phyloP scores from a whole-genome alignment of 768 basidiomycete species.

The Serendipita indica region DNA sequence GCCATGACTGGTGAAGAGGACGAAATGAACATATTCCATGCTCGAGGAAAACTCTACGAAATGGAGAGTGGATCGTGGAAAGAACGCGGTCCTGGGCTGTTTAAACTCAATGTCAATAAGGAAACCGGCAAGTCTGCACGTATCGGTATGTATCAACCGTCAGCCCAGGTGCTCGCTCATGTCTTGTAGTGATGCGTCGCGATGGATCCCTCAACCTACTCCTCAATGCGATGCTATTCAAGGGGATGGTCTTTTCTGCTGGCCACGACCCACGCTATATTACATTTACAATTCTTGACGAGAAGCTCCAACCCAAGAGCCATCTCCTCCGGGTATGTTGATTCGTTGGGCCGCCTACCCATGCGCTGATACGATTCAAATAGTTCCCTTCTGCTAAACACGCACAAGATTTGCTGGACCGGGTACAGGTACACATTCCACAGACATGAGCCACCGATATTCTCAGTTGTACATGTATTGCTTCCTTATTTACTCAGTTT shows the following conservation, averaged over 20 bases:
- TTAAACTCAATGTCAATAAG: conserved; percentile 5
- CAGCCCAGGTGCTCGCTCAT: not conserved
- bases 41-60: not conserved
- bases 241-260: not conserved
- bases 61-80: not conserved
- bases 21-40: not conserved
- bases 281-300: conserved; percentile 1
- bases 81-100: conserved; percentile 6
- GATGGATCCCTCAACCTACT: conserved; percentile 6
- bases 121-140: not conserved
- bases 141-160: not conserved
- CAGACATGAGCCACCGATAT: not conserved
- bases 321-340: conserved; percentile 4
- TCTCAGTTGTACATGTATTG: no score
- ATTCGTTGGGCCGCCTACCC: not conserved
- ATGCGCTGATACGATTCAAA: not conserved
- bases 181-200: conserved; percentile 1
- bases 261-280: not conserved
- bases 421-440: conserved; percentile 1
- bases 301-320: conserved; percentile 2
- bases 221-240: conserved; percentile 2
- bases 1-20: not conserved
- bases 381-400: not conserved
- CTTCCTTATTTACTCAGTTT: no score
- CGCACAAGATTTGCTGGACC: conserved; percentile 7